Conservation (phyloP, 2,329 filamentous ascomycete species). For the Colletotrichum tropicale region DNA sequence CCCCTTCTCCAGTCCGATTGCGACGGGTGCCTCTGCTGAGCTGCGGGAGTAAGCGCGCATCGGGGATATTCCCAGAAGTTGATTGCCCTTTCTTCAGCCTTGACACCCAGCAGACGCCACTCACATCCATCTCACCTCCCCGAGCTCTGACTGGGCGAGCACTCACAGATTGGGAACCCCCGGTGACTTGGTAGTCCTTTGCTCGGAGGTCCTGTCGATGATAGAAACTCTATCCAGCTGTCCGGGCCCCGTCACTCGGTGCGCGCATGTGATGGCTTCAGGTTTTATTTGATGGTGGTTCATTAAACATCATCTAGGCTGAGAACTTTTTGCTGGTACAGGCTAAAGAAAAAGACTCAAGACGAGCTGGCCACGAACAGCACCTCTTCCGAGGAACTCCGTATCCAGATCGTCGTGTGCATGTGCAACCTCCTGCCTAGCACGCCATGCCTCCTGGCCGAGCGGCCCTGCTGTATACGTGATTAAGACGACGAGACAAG, state of each 20-base stretch:
- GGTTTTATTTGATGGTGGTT: neutral
- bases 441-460: neutral
- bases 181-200: neutral
- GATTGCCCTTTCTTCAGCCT: neutral
- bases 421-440: neutral
- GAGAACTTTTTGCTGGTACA: constrained; percentile 10
- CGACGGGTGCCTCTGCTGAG: neutral
- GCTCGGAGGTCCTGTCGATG: neutral
- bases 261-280: neutral
- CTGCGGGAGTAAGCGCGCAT: neutral
- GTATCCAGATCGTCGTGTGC: neutral
- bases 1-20: neutral
- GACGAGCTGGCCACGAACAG: neutral
- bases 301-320: constrained; percentile 16
- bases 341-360: neutral
- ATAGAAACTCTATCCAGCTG: neutral
- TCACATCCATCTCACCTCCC: neutral
- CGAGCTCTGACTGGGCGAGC: neutral
- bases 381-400: neutral
- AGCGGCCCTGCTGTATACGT: neutral
- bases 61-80: neutral
- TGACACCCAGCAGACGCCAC: neutral
- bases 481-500: neutral
- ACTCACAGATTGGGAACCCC: neutral
- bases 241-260: neutral